Base-by-base conservation (phyloP, 345 rosid species). In the Cardamine resedifolia region DNA sequence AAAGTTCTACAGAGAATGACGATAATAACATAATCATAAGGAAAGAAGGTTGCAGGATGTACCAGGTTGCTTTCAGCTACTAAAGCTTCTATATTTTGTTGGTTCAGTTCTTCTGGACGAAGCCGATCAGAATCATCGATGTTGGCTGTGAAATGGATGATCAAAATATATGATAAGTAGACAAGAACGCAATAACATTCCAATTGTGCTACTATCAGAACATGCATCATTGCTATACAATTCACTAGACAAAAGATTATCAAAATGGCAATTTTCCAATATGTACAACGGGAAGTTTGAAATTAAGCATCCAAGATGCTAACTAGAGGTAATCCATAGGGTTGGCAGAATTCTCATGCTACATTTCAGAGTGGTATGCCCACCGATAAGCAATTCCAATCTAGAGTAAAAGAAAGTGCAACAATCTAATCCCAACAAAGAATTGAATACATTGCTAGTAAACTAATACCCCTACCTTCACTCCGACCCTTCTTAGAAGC, bases 41-140 rank as follows among this genome's bases (percentile, higher is more conserved):
- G 19, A 57, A 27, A 48, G 24, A 57, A 48, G 60, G 71, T 64
- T 70, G 71, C 52, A 50, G 66, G 43, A 64, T 30, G 39, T 84
- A 94, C 98, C 96, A 91, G 86, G 78, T 95, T 91, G 78, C 82
- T 91, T 83, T 95, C 99, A 38, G 99, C 99, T 62, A 95, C 96
- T 76, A 95, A 80, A 44, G 97, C 99, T 83, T 95, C 99, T 70
- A 95, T 95, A 67, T 95, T 95, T 78, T 89, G 97, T 75, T 95
- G 99, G 85, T 95, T 95, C 62, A 95, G 77, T 79, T 95, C 97
- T 82, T 95, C 99, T 52, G 97, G 99, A 56, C 96, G 93, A 79
- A 95, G 96, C 70, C 89, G 83, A 65, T 91, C 99, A 71, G 91
- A 85, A 77, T 91, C 96, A 75, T 86, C 91, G 23, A 88, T 73